Evolutionary conservation across 1,139 yeast species (phyloP).

Genomic region (Lodderomyces theae): DNA sequence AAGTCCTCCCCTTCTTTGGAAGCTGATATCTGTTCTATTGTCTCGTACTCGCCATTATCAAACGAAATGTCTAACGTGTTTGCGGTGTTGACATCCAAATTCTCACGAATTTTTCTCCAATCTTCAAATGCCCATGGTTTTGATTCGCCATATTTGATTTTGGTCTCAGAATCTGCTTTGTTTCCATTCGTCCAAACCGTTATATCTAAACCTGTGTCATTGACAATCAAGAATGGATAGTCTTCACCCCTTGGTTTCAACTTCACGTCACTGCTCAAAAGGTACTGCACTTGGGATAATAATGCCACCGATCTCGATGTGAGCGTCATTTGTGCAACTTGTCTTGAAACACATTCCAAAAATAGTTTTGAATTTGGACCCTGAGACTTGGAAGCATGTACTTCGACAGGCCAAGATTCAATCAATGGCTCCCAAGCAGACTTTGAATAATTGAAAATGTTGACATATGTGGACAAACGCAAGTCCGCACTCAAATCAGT

Average conservation of each 20-base stretch:
- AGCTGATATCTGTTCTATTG: conserved; percentile 58
- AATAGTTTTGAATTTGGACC: conserved; percentile 48
- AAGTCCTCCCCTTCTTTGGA: conserved; percentile 84
- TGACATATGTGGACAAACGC: conserved; percentile 65
- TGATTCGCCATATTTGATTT: conserved; percentile 48
- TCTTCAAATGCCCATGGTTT: conserved; percentile 93
- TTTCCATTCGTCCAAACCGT: conserved; percentile 66
- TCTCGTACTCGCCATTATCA: conserved; percentile 52
- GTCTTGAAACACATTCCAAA: conserved; percentile 67
- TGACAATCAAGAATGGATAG: conserved; percentile 75
- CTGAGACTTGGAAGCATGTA: conserved; percentile 57
- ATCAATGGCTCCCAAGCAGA: conserved; percentile 96
- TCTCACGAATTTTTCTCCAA: conserved; percentile 85
- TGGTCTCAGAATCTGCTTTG: conserved; percentile 19
- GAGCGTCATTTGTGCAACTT: conserved; percentile 74
- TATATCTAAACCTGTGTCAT: conserved; percentile 81
- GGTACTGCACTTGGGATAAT: conserved; percentile 62
- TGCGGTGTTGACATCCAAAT: conserved; percentile 63
- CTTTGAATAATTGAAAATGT: conserved; percentile 84
- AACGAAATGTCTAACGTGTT: conserved; percentile 63
- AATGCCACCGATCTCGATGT: conserved; percentile 81
- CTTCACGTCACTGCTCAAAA: conserved; percentile 53
- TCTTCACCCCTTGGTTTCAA: conserved; percentile 72
- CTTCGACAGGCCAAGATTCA: conserved; percentile 82
- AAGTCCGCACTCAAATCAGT: conserved; percentile 75